These are phyloP conservation scores for Epicoccum sorghinum DNA, from an alignment of 2,329 filamentous ascomycete genomes.

Conservation along the genomic window DNA sequence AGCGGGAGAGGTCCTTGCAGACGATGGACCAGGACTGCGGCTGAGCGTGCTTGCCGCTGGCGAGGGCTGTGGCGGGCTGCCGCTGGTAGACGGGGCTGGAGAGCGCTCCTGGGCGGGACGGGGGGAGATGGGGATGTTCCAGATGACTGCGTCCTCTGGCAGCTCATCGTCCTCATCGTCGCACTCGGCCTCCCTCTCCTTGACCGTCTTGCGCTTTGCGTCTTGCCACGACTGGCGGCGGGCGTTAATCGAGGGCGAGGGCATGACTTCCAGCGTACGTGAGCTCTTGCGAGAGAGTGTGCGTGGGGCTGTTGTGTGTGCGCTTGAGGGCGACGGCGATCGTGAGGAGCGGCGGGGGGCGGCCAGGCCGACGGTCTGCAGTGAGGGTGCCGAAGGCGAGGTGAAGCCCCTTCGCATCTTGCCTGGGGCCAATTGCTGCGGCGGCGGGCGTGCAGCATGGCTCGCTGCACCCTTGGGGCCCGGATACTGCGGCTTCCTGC, in stretches of 20 bases:
- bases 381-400: slow-evolving; percentile 45
- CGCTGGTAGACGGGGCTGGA: slow-evolving; percentile 41
- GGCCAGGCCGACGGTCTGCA: slow-evolving; percentile 39
- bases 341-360: slow-evolving; percentile 42
- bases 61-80: slow-evolving; percentile 37
- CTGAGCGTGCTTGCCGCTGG: slow-evolving; percentile 25
- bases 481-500: slow-evolving; percentile 47
- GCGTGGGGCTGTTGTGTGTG: slow-evolving; percentile 34
- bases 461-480: slow-evolving; percentile 50
- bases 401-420: slow-evolving; percentile 51
- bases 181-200: slow-evolving; percentile 78
- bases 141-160: slow-evolving; percentile 77
- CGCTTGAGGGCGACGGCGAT: slow-evolving; percentile 44
- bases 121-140: slow-evolving; percentile 83
- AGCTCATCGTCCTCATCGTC: slow-evolving; percentile 75
- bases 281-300: slow-evolving; percentile 44
- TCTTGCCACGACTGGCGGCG: slow-evolving; percentile 69
- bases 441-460: slow-evolving; percentile 43
- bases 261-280: slow-evolving; percentile 39
- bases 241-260: slow-evolving; percentile 39
- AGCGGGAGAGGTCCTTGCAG: slow-evolving; percentile 35
- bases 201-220: slow-evolving; percentile 66
- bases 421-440: slow-evolving; percentile 47
- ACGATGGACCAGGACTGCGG: slow-evolving; percentile 23
- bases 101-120: slow-evolving; percentile 48